Percentiles rank a stretch among this genome's conserved stretches.
These are phyloP conservation scores for Beauveria sp. DNA, from an alignment of 2,329 filamentous ascomycete genomes.

Conservation along the genomic window DNA sequence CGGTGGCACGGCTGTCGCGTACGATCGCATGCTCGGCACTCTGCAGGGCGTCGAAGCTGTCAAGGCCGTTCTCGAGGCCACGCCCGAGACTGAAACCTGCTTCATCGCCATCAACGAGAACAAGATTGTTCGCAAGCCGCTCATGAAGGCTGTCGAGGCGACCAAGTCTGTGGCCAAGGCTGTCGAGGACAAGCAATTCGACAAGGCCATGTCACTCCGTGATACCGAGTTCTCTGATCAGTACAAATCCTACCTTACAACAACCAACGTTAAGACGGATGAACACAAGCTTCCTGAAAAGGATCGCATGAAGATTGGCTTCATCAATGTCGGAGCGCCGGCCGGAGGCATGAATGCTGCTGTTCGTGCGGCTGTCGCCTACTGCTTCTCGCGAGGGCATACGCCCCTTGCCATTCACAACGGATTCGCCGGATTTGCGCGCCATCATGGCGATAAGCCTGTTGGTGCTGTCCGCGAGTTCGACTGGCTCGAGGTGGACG, in stretches of 20 bases:
- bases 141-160: constrained; percentile 80
- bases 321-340: constrained; percentile 93
- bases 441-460: constrained; percentile 81
- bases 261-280: constrained; percentile 72
- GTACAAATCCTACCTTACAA: constrained; percentile 83
- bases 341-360: constrained; percentile 98
- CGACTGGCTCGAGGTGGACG: constrained; percentile 87
- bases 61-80: constrained; percentile 82
- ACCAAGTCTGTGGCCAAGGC: constrained; percentile 79
- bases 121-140: constrained; percentile 84
- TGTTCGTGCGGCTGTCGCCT: constrained; percentile 84
- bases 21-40: constrained; percentile 88
- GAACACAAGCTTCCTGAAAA: constrained; percentile 60
- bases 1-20: constrained; percentile 85
- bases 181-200: constrained; percentile 80
- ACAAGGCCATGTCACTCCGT: constrained; percentile 76
- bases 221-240: constrained; percentile 94
- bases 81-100: constrained; percentile 80
- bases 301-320: constrained; percentile 83
- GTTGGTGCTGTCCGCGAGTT: constrained; percentile 77
- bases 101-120: constrained; percentile 97
- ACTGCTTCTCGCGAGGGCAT: constrained; percentile 88
- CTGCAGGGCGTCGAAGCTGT: constrained; percentile 93
- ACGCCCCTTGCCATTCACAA: constrained; percentile 91
- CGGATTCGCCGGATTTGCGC: constrained; percentile 86